Evolutionary conservation across 306 rosid species (phyloP).

Genomic region (Nissolia schottii): DNA sequence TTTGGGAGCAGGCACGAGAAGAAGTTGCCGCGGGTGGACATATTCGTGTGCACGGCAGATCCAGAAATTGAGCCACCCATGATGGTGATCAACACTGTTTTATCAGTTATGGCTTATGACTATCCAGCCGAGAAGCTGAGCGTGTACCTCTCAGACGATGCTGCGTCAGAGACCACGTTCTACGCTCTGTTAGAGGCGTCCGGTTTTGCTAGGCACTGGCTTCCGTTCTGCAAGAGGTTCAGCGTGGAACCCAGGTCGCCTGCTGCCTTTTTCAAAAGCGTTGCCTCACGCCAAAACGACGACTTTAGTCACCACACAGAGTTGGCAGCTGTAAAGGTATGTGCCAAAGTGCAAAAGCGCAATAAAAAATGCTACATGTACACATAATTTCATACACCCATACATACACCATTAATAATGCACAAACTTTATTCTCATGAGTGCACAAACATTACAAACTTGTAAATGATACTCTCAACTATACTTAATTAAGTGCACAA

Average conservation of each 20-base stretch:
- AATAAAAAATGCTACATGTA: too few relatives aligned
- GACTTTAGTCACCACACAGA: constrained; percentile 13
- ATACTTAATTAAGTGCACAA: too few relatives aligned
- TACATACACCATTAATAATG: too few relatives aligned
- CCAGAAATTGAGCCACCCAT: constrained; percentile 64
- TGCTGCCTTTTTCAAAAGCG: constrained; percentile 45
- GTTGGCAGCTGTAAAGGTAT: constrained; percentile 39
- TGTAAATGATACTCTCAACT: too few relatives aligned
- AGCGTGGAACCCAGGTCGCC: constrained; percentile 72
- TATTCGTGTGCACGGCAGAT: constrained; percentile 88
- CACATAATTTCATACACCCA: too few relatives aligned
- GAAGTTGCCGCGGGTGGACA: constrained; percentile 58
- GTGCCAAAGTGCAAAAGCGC: too few relatives aligned
- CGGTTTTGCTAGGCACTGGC: constrained; percentile 73
- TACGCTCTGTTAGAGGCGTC: constrained; percentile 66
- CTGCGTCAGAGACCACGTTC: constrained; percentile 57
- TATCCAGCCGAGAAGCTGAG: constrained; percentile 68
- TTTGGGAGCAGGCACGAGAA: constrained; percentile 40
- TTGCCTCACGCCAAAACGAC: neutral
- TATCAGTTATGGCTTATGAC: constrained; percentile 75
- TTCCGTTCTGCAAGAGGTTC: constrained; percentile 67
- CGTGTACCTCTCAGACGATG: constrained; percentile 85
- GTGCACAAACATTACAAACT: too few relatives aligned
- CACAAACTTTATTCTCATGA: too few relatives aligned
- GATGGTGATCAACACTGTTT: constrained; percentile 73